Conservation (phyloP, 768 basidiomycete genomes). For the Mycena kentingensis region DNA sequence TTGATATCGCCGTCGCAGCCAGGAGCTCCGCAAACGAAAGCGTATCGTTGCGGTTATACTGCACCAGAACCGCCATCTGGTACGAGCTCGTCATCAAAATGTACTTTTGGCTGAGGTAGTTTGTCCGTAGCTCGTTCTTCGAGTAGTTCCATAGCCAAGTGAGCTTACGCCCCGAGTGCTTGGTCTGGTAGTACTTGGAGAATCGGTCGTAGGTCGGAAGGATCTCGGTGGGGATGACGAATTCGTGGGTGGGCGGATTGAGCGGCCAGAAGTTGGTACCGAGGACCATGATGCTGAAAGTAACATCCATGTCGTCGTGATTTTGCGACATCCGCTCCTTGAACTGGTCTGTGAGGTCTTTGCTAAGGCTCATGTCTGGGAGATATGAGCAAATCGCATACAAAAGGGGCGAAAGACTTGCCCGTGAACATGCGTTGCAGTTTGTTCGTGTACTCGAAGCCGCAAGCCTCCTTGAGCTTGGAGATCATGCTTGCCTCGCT, state of each 20-base stretch:
- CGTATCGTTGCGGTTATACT: slow-evolving; percentile 91
- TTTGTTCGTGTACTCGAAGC: slow-evolving; percentile 96
- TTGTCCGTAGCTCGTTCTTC: slow-evolving; percentile 94
- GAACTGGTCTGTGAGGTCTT: slow-evolving; percentile 93
- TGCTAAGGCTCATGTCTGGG: slow-evolving; percentile 90
- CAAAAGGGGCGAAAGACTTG: slow-evolving; percentile 2
- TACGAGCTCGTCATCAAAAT: slow-evolving; percentile 94
- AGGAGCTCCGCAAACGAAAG: slow-evolving; percentile 70
- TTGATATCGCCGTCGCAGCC: slow-evolving; percentile 64
- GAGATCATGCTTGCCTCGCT: slow-evolving; percentile 97
- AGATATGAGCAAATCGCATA: neutral
- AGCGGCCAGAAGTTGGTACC: slow-evolving; percentile 97
- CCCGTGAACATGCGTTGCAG: slow-evolving; percentile 96
- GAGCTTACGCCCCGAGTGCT: slow-evolving; percentile 92
- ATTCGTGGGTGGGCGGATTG: slow-evolving; percentile 79
- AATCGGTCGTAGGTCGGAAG: slow-evolving; percentile 88
- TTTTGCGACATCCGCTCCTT: slow-evolving; percentile 89
- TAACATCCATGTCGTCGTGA: slow-evolving; percentile 85
- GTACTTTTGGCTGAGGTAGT: slow-evolving; percentile 92
- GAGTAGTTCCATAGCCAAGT: slow-evolving; percentile 99
- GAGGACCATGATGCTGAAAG: slow-evolving; percentile 90
- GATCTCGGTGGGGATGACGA: slow-evolving; percentile 87
- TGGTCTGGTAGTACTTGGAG: slow-evolving; percentile 88
- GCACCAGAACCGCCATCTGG: slow-evolving; percentile 92
- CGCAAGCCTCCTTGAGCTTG: slow-evolving; percentile 94